Base-by-base conservation (phyloP, 768 basidiomycete genomes). In the Calocybe cyanea region DNA sequence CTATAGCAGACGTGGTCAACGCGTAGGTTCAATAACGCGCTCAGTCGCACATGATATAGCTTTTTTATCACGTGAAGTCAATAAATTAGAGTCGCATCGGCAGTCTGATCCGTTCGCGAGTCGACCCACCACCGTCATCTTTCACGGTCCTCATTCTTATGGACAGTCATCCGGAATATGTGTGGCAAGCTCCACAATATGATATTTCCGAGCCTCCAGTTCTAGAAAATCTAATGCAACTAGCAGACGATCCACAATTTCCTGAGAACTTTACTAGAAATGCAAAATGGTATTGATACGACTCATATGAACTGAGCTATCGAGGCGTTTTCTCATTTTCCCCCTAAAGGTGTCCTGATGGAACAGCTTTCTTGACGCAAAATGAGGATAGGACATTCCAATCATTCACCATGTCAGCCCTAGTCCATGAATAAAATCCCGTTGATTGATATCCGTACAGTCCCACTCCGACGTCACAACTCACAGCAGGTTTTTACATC, bases 371-470 rank as follows among this genome's bases (percentile, higher is more conserved):
- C 0, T 71, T 95, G 9, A 69, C 78, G 0, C 80, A 85, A 30
- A 83, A 81, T 52, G 91, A 95, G 61, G 80, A 89, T 53, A 66
- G 83, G 18, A 69, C 73, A 0, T 73, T 90, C 34, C 79, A 83
- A 33, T 54, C 80, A 18, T 76, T 79, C 35, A 49, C 70, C 23
- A 49, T 70, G 85, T 84, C 43, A 56, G 77, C 50, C 23, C n/a
- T 39, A 19, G 11, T 19, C n/a, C 30, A 5, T 11, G n/a, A 24
- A 15, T 36, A 10, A 2, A 19, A 2, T 20, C 8, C 10, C 15
- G 7, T n/a, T n/a, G 15, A 11, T 17, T 44, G 11, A 35, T 15
- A 18, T 35, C 14, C 39, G 28, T 18, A 7, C n/a, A 33, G 19
- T 15, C 36, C 19, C 41, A 39, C 31, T 32, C 37, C 21, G 14